A percentile compares a stretch with the other conserved stretches of the same genome.
These are phyloP conservation scores for Termitomyces sp. DNA, from an alignment of 768 basidiomycete genomes.

Conservation along the genomic window DNA sequence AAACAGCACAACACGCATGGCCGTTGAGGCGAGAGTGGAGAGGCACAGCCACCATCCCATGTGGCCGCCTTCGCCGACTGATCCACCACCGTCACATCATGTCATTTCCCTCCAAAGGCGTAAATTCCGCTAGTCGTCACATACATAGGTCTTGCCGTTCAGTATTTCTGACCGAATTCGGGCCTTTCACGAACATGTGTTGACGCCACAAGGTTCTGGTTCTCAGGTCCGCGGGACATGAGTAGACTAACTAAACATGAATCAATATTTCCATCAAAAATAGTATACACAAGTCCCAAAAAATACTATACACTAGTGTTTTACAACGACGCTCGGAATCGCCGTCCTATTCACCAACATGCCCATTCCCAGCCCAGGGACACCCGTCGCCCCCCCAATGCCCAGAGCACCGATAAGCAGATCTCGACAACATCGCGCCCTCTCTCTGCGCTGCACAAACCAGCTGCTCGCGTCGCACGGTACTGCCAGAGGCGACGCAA, in stretches of 20 bases:
- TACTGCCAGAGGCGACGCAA: slow-evolving; percentile 66
- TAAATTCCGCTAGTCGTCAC: too few relatives aligned
- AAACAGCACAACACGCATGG: slow-evolving; percentile 1
- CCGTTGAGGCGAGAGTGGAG: neutral
- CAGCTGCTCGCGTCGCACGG: slow-evolving; percentile 75
- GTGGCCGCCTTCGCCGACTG: neutral
- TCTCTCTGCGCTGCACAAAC: slow-evolving; percentile 77
- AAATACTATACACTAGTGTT: slow-evolving; percentile 2
- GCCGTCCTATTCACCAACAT: slow-evolving; percentile 28
- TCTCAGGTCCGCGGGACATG: too few relatives aligned
- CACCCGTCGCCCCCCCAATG: slow-evolving; percentile 33
- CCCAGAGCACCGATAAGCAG: slow-evolving; percentile 52
- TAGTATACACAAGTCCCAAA: neutral
- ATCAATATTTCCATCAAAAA: too few relatives aligned
- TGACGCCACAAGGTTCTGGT: too few relatives aligned
- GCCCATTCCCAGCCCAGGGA: neutral
- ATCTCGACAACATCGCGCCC: slow-evolving; percentile 57
- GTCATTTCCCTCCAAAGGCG: too few relatives aligned
- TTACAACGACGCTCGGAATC: slow-evolving; percentile 4
- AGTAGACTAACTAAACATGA: too few relatives aligned
- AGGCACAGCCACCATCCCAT: slow-evolving; percentile 5
- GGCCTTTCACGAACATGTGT: too few relatives aligned
- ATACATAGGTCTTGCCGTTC: too few relatives aligned
- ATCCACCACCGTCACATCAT: neutral
- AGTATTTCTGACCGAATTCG: too few relatives aligned